phyloP scores from a whole-genome alignment of 225 moss, liverwort and hornwort species.

The Pseudoscleropodium purum region DNA sequence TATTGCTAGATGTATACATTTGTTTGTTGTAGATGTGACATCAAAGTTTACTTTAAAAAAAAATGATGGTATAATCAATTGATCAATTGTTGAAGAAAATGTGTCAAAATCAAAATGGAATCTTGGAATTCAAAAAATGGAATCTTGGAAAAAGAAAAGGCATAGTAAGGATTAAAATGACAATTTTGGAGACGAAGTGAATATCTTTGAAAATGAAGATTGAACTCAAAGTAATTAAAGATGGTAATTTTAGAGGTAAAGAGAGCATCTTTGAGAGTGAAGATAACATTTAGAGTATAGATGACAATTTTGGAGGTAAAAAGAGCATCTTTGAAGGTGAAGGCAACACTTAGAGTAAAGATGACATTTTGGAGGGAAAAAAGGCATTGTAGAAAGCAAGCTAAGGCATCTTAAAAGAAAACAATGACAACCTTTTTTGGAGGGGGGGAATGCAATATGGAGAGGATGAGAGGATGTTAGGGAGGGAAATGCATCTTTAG shows the following conservation, averaged over 20 bases:
- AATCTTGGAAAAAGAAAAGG: rapidly evolving
- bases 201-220: not conserved
- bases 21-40: not conserved
- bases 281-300: not conserved
- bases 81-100: not conserved
- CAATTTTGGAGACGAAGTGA: not conserved
- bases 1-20: not conserved
- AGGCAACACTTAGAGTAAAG: not conserved
- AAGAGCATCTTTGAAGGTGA: not conserved
- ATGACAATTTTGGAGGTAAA: not conserved
- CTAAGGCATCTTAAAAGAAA: rapidly evolving
- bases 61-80: not conserved
- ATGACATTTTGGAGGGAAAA: not conserved
- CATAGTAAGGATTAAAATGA: not conserved
- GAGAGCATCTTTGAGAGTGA: not conserved
- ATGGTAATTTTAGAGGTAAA: not conserved
- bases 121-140: not conserved
- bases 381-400: no score
- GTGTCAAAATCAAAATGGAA: not conserved
- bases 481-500: no score
- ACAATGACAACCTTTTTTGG: not conserved
- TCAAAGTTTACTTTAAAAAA: not conserved
- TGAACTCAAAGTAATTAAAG: not conserved
- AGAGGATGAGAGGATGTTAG: not conserved
- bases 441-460: not conserved